Evolutionary conservation across 805 yeast species (phyloP).

Genomic region (Zygosaccharomyces kombuchaensis): DNA sequence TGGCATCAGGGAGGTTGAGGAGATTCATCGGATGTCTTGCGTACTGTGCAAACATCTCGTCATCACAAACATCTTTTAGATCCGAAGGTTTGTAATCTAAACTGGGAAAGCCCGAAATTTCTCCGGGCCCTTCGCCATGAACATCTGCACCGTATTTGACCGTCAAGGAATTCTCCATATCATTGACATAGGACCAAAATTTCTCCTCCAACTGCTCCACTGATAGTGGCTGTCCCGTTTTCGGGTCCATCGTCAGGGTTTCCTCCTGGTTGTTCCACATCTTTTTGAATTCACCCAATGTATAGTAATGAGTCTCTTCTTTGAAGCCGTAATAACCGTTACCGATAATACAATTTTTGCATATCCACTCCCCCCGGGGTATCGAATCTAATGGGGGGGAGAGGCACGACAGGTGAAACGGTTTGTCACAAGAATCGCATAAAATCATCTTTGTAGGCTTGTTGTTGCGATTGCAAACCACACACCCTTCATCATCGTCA

Average conservation of each 20-base stretch:
- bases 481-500: conserved; percentile 40
- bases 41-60: conserved; percentile 35
- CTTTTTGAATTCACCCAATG: conserved; percentile 55
- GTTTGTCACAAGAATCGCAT: conserved; percentile 72
- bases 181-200: conserved; percentile 59
- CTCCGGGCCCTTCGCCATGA: conserved; percentile 58
- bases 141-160: conserved; percentile 86
- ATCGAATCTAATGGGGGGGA: conserved; percentile 47
- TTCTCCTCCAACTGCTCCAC: conserved; percentile 50
- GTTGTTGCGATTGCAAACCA: conserved; percentile 45
- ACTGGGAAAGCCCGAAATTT: conserved; percentile 74
- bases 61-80: conserved; percentile 12
- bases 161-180: conserved; percentile 43
- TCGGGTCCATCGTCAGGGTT: conserved; percentile 36
- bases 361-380: conserved; percentile 69
- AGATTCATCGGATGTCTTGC: conserved; percentile 69
- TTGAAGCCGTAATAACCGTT: conserved; percentile 87
- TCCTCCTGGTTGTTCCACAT: conserved; percentile 49
- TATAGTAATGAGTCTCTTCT: conserved; percentile 52
- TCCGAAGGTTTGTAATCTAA: conserved; percentile 29
- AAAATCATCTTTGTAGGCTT: conserved; percentile 46
- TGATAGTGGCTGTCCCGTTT: conserved; percentile 19
- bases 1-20: conserved; percentile 63
- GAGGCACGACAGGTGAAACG: conserved; percentile 67
- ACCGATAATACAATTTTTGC: conserved; percentile 80